phyloP scores from a whole-genome alignment of 75 land plant genomes.

The Pinus albicaulis region DNA sequence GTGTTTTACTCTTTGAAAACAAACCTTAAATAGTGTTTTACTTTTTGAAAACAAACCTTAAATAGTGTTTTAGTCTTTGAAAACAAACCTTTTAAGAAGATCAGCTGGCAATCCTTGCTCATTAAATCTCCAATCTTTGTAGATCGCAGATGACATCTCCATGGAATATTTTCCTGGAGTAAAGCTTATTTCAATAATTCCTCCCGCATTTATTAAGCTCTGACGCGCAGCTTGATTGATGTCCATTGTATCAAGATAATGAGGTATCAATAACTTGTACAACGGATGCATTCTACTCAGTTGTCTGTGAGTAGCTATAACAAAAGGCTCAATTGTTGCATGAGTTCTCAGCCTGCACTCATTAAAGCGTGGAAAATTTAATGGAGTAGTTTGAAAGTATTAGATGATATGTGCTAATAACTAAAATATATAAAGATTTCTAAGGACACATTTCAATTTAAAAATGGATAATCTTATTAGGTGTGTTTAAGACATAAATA shows the following conservation, averaged over 20 bases:
- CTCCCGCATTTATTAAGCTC: neutral
- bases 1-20: too few species aligned
- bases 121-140: slow-evolving; percentile 2
- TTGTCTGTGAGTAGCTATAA: slow-evolving; percentile 69
- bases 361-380: neutral
- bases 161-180: slow-evolving; percentile 3
- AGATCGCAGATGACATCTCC: slow-evolving; percentile 8
- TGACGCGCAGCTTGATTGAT: slow-evolving; percentile 9
- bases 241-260: slow-evolving; percentile 6
- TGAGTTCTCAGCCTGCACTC: neutral
- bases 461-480: too few species aligned
- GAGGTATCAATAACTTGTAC: slow-evolving; percentile 9
- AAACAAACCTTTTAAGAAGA: slow-evolving; percentile 4
- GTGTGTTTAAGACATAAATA: too few species aligned
- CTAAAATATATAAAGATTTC: too few species aligned
- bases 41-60: too few species aligned
- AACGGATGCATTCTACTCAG: slow-evolving; percentile 73
- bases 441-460: too few species aligned
- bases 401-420: too few species aligned
- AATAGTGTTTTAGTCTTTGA: too few species aligned
- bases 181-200: slow-evolving; percentile 13
- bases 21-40: too few species aligned
- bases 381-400: too few species aligned
- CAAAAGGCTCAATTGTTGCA: slow-evolving; percentile 66
- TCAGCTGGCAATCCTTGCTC: slow-evolving; percentile 11